phyloP scores from a whole-genome alignment of 106 monocot genomes.

The Dendrobium huoshanense region DNA sequence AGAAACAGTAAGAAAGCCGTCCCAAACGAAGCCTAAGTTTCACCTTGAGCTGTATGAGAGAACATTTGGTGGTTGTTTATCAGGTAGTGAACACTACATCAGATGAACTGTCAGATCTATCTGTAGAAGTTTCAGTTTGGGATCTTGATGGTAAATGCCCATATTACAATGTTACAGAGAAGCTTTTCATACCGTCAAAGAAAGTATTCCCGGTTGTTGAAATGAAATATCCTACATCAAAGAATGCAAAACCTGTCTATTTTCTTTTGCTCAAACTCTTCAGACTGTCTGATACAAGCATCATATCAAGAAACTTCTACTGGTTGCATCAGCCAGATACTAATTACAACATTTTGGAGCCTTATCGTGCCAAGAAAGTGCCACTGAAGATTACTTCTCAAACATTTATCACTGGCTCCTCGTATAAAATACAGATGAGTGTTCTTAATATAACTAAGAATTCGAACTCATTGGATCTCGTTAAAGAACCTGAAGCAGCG shows the following conservation, averaged over 20 bases:
- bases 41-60: too few species aligned
- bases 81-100: slow-evolving; percentile 89
- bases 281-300: slow-evolving; percentile 37
- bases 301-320: slow-evolving; percentile 91
- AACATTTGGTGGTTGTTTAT: neutral
- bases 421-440: slow-evolving; percentile 48
- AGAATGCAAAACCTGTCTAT: slow-evolving; percentile 70
- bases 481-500: neutral
- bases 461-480: neutral
- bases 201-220: slow-evolving; percentile 51
- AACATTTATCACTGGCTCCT: slow-evolving; percentile 46
- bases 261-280: slow-evolving; percentile 95
- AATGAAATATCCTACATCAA: slow-evolving; percentile 66
- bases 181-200: slow-evolving; percentile 49
- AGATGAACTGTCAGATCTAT: slow-evolving; percentile 49
- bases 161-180: slow-evolving; percentile 70
- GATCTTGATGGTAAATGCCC: slow-evolving; percentile 74
- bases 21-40: too few species aligned
- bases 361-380: slow-evolving; percentile 47
- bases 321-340: slow-evolving; percentile 75
- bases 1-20: too few species aligned
- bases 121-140: slow-evolving; percentile 90
- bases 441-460: slow-evolving; percentile 58
- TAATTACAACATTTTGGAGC: slow-evolving; percentile 74
- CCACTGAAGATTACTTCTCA: slow-evolving; percentile 82